A percentile compares a stretch with the other conserved stretches of the same genome.
phyloP scores from a whole-genome alignment of 768 basidiomycete genomes.

The Suillus spraguei region DNA sequence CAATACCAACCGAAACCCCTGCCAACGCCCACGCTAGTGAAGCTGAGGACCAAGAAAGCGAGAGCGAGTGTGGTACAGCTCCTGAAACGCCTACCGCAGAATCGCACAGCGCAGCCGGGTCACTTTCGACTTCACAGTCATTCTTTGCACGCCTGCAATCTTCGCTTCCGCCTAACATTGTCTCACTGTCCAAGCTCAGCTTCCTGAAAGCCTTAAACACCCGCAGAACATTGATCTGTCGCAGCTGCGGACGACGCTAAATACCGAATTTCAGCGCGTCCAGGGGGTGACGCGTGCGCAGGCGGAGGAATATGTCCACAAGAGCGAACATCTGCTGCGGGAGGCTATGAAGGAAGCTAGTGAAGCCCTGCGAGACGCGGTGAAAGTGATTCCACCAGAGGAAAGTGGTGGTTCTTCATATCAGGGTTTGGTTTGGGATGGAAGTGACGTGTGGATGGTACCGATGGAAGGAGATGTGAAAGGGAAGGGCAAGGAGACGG shows the following conservation, averaged over 20 bases:
- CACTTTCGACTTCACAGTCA: slow-evolving; percentile 38
- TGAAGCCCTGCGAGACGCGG: slow-evolving; percentile 83
- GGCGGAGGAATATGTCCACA: slow-evolving; percentile 84
- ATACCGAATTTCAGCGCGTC: slow-evolving; percentile 69
- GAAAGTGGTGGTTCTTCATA: slow-evolving; percentile 35
- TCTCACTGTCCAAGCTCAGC: slow-evolving; percentile 66
- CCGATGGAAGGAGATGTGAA: slow-evolving; percentile 41
- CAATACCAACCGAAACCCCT: slow-evolving; percentile 35
- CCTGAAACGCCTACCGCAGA: slow-evolving; percentile 29
- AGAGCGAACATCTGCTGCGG: slow-evolving; percentile 63
- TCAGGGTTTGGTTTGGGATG: slow-evolving; percentile 74
- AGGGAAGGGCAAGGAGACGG: slow-evolving; percentile 40
- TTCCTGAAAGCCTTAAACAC: slow-evolving; percentile 68
- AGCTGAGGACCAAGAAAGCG: slow-evolving; percentile 18
- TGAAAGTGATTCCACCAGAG: slow-evolving; percentile 90
- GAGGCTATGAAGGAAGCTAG: slow-evolving; percentile 81
- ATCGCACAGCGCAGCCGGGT: slow-evolving; percentile 22
- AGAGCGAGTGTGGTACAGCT: slow-evolving; percentile 29
- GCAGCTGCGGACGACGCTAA: slow-evolving; percentile 63
- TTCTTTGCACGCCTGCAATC: slow-evolving; percentile 74
- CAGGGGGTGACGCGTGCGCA: slow-evolving; percentile 75
- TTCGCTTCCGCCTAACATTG: slow-evolving; percentile 74
- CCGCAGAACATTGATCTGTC: slow-evolving; percentile 68
- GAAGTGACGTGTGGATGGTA: slow-evolving; percentile 83
- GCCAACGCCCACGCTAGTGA: slow-evolving; percentile 10